A percentile compares a stretch with the other conserved stretches of the same genome.
phyloP scores from a whole-genome alignment of 2,329 filamentous ascomycete species.

The Calonectria fujianensis region DNA sequence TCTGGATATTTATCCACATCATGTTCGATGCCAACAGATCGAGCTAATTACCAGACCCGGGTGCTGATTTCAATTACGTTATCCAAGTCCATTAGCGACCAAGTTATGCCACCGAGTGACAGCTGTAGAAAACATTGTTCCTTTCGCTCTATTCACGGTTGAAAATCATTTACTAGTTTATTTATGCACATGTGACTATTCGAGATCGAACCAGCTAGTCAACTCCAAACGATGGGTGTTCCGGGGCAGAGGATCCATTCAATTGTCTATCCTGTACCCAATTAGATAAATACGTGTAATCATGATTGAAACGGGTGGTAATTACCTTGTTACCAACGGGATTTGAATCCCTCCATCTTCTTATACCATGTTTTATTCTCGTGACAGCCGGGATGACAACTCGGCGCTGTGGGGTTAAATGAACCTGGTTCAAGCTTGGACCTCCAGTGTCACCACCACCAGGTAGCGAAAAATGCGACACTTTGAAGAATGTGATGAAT shows the following conservation, averaged over 20 bases:
- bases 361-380: slow-evolving; percentile 10
- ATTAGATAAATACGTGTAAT: not conserved
- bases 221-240: not conserved
- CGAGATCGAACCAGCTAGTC: not conserved
- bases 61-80: not conserved
- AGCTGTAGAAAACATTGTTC: not conserved
- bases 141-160: not conserved
- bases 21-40: not conserved
- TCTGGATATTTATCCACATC: not conserved
- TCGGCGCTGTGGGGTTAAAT: not conserved
- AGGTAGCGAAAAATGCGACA: not conserved
- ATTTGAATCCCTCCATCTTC: too few species aligned
- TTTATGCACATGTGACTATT: slow-evolving; percentile 7
- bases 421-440: slow-evolving; percentile 13
- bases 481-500: not conserved
- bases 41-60: not conserved
- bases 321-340: not conserved
- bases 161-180: not conserved
- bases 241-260: not conserved
- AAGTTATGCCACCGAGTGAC: not conserved
- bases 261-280: not conserved
- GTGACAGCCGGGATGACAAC: not conserved
- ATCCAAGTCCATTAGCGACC: not conserved
- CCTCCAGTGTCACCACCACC: not conserved
- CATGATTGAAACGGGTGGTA: not conserved